A percentile compares a stretch with the other conserved stretches of the same genome.
Evolutionary conservation across 371 early-diverging fungal genomes (phyloP).

Genomic region (Capillidium heterosporum): DNA sequence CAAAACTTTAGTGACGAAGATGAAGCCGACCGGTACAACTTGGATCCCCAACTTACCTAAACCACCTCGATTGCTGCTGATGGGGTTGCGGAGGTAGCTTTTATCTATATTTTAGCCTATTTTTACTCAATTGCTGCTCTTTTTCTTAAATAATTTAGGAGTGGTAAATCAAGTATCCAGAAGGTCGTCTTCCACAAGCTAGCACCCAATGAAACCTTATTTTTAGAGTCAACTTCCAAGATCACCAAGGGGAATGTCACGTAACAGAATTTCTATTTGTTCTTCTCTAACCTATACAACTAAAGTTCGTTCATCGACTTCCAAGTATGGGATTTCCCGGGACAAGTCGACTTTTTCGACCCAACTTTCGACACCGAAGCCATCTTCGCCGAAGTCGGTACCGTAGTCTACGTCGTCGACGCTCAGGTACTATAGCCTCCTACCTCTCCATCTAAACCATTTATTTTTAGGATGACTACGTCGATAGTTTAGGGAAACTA

Average conservation of each 20-base stretch:
- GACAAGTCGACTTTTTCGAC: constrained; percentile 71
- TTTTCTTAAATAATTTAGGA: constrained; percentile 22
- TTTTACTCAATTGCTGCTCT: neutral
- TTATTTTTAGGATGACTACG: constrained; percentile 55
- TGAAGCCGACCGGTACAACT: neutral
- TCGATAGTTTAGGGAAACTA: constrained; percentile 55
- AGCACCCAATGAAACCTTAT: constrained; percentile 82
- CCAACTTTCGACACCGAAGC: constrained; percentile 44
- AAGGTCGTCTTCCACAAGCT: constrained; percentile 84
- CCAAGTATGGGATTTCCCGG: constrained; percentile 88
- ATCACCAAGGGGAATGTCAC: constrained; percentile 52
- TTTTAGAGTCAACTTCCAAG: constrained; percentile 68
- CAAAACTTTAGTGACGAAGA: neutral
- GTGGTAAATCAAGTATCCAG: constrained; percentile 88
- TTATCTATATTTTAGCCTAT: neutral
- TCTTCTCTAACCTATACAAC: neutral
- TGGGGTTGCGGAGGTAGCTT: constrained; percentile 2
- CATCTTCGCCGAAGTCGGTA: constrained; percentile 57
- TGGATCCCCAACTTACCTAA: neutral
- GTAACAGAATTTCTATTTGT: constrained; percentile 6
- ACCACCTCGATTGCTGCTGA: constrained; percentile 3
- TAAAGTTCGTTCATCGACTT: constrained; percentile 69
- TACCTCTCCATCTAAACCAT: neutral
- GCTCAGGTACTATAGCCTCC: constrained; percentile 36
- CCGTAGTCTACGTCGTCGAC: constrained; percentile 86